Conservation (phyloP, 495 filamentous ascomycete genomes). For the Neurospora sp. region DNA sequence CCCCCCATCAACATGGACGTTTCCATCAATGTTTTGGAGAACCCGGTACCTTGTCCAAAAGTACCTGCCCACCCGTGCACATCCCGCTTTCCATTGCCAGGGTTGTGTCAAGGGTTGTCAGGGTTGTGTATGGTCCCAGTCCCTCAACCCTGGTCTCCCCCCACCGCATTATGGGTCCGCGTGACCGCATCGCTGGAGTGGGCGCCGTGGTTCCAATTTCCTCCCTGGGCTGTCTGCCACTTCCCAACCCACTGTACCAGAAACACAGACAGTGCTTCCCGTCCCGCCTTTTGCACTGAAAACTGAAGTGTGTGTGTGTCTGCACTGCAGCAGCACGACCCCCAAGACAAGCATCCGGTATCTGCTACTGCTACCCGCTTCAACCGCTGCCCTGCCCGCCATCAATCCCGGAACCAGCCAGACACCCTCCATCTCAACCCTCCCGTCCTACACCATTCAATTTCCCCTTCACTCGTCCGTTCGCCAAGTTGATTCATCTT, state of each 20-base stretch:
- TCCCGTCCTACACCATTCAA: neutral
- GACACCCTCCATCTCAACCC: neutral
- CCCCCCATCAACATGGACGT: neutral
- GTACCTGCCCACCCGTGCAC: neutral
- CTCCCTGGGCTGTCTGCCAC: neutral
- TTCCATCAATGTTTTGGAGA: neutral
- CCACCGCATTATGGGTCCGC: conserved; percentile 9
- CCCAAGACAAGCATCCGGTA: neutral
- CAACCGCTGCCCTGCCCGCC: neutral
- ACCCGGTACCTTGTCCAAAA: neutral
- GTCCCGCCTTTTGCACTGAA: neutral
- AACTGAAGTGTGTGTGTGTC: neutral
- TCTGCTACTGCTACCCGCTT: neutral
- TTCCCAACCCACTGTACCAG: neutral
- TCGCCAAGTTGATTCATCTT: neutral
- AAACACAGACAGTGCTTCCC: neutral
- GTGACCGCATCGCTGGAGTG: conserved; percentile 9
- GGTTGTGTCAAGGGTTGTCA: neutral
- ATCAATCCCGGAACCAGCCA: neutral
- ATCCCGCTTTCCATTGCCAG: neutral
- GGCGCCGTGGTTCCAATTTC: conserved; percentile 4
- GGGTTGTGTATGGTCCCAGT: neutral
- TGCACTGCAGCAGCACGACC: neutral
- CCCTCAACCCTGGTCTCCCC: neutral
- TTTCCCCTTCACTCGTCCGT: neutral